phyloP scores from a whole-genome alignment of 345 rosid genomes.

The Citrus reticulata region DNA sequence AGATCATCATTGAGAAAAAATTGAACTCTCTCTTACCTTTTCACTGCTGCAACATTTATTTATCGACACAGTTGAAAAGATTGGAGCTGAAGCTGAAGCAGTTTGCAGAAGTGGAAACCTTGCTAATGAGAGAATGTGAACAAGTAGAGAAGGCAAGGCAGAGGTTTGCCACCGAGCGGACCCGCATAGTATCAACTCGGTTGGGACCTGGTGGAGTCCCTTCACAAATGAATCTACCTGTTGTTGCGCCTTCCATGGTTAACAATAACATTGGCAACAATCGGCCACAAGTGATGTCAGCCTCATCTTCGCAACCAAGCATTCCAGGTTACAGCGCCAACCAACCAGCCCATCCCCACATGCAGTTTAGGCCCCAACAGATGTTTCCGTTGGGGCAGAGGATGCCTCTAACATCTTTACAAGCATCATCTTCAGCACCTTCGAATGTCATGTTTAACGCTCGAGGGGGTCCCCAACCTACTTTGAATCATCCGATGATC shows the following conservation, averaged over 20 bases:
- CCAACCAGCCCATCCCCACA: conserved; percentile 63
- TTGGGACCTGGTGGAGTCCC: conserved; percentile 51
- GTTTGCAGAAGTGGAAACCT: conserved; percentile 94
- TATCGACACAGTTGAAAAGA: conserved; percentile 65
- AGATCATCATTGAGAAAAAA: no score
- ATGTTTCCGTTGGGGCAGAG: conserved; percentile 75
- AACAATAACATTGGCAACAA: conserved; percentile 45
- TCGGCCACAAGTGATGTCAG: conserved; percentile 50
- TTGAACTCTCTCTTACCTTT: not conserved
- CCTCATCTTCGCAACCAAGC: conserved; percentile 63
- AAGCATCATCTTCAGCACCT: conserved; percentile 56
- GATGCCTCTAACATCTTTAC: conserved; percentile 67
- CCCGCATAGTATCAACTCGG: conserved; percentile 58
- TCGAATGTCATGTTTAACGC: conserved; percentile 49
- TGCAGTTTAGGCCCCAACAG: conserved; percentile 80
- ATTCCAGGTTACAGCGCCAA: conserved; percentile 51
- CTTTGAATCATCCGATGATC: conserved; percentile 57
- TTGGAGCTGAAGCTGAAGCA: conserved; percentile 97
- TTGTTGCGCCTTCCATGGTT: conserved; percentile 49
- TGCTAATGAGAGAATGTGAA: conserved; percentile 93
- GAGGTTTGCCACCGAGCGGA: conserved; percentile 70
- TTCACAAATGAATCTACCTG: conserved; percentile 46
- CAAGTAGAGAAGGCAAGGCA: conserved; percentile 95
- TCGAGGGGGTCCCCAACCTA: conserved; percentile 49
- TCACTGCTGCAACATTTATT: not conserved